Evolutionary conservation across 2,329 filamentous ascomycete genomes (phyloP).

Genomic region (Conoideocrella luteorostrata): DNA sequence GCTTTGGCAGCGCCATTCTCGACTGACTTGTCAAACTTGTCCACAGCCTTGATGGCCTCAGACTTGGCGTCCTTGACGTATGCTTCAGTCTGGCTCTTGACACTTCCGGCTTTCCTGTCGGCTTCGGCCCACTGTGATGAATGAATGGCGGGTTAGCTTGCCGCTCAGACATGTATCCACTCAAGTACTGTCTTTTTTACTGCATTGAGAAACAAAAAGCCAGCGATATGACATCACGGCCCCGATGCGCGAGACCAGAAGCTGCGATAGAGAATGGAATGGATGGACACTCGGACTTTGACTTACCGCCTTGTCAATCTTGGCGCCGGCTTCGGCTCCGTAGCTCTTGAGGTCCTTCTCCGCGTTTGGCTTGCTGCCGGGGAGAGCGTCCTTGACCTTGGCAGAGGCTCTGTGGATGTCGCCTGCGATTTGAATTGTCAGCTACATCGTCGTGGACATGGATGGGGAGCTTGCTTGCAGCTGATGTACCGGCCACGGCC

Average conservation of each 20-base stretch:
- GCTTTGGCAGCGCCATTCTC: slow-evolving; percentile 73
- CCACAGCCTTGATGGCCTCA: slow-evolving; percentile 63
- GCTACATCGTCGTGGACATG: no score
- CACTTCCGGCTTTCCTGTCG: slow-evolving; percentile 54
- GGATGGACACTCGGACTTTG: no score
- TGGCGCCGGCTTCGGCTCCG: slow-evolving; percentile 48
- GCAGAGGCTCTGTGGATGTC: slow-evolving; percentile 66
- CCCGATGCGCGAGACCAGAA: no score
- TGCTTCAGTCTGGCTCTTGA: slow-evolving; percentile 54
- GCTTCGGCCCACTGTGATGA: slow-evolving; percentile 44
- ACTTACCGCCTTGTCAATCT: slow-evolving; percentile 64
- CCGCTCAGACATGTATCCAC: no score
- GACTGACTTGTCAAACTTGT: slow-evolving; percentile 77
- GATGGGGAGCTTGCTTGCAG: no score
- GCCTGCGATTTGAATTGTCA: slow-evolving; percentile 43
- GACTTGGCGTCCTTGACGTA: slow-evolving; percentile 58
- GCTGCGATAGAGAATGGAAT: no score
- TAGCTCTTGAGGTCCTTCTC: slow-evolving; percentile 54
- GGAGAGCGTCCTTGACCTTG: slow-evolving; percentile 59
- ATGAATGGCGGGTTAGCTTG: background rate
- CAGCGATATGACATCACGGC: no score
- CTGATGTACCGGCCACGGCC: no score
- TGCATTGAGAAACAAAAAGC: no score
- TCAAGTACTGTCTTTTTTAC: no score
- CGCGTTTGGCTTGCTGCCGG: slow-evolving; percentile 53